These are phyloP conservation scores for Barnettozyma californica DNA, from an alignment of 805 yeast species.

Conservation along the genomic window DNA sequence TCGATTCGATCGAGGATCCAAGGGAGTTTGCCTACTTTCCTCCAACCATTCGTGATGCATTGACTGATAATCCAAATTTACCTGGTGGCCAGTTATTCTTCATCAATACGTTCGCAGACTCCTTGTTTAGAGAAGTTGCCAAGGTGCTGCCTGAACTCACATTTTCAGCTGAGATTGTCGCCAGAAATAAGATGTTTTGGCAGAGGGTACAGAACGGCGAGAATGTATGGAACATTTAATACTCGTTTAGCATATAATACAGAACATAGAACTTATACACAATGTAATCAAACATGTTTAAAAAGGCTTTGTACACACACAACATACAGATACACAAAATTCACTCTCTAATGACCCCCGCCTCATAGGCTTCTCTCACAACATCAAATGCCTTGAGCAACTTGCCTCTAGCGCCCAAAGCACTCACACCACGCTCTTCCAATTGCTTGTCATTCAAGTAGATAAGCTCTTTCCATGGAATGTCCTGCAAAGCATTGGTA, in stretches of 20 bases:
- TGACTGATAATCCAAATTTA: slow-evolving; percentile 42
- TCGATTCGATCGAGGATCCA: slow-evolving; percentile 18
- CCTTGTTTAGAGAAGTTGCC: slow-evolving; percentile 63
- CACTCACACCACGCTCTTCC: slow-evolving; percentile 79
- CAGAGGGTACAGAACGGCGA: slow-evolving; percentile 4
- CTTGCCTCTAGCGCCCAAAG: slow-evolving; percentile 94
- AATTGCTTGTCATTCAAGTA: slow-evolving; percentile 63
- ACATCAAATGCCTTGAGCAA: slow-evolving; percentile 85
- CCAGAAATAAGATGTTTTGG: slow-evolving; percentile 5
- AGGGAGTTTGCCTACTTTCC: slow-evolving; percentile 30
- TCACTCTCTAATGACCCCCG: slow-evolving; percentile 29
- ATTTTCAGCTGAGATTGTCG: slow-evolving; percentile 50
- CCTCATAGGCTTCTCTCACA: slow-evolving; percentile 55
- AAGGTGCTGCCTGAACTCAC: slow-evolving; percentile 54
- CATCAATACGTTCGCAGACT: slow-evolving; percentile 74
- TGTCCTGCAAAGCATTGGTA: slow-evolving; percentile 72
- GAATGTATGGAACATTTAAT: neutral
- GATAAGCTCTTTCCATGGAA: slow-evolving; percentile 76
- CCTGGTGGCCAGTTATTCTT: slow-evolving; percentile 78
- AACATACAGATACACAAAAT: neutral
- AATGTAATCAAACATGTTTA: slow-evolving; percentile 1
- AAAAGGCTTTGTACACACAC: neutral
- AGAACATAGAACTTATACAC: neutral
- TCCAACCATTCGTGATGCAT: slow-evolving; percentile 35
- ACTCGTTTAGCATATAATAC: neutral